Base-by-base conservation (phyloP, 768 basidiomycete genomes). In the Lentinula detonsa region DNA sequence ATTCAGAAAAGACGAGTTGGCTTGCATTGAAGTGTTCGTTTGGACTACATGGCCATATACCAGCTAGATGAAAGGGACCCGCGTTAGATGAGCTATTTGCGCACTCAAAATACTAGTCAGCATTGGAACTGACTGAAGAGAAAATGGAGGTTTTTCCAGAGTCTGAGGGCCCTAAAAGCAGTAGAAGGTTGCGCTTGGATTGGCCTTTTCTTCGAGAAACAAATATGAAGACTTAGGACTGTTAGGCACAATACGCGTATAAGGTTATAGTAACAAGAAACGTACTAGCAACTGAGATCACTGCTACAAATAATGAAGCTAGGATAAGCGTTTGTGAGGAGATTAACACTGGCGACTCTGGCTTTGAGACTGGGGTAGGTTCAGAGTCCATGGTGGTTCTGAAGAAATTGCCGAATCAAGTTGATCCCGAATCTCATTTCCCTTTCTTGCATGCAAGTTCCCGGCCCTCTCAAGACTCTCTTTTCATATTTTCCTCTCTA, bases 121-220 rank as follows among this genome's bases (percentile, higher is more conserved):
- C 57, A 34, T 62, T 28, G 54, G 3, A 33, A 79, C 86, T 65
- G 63, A 90, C 92, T 63, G 81, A 78, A 23, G 88, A 85, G 54
- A 92, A 69, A 42, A 93, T 85, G 18, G 90, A 79, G 1, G 92
- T 93, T 75, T 94, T 94, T 51, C 92, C 92, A 1, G 84, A 83
- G 71, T 92, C 90, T 5, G 86, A 79, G 42, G 86, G 77, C 2
- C 92, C 92, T 3, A 90, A 80, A n/a, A 94, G 75, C 4, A 94
- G 72, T n/a, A 94, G 67, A n/a, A 81, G 74, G 69, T 81, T 83
- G 28, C 87, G 85, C 68, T 73, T 75, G 1, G 80, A 71, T 46
- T 70, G 74, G 6, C 81, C 75, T 66, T 74, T 83, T 57, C 75
- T 74, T 63, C 73, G 74, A 49, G 69, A 75, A 21, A 82, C 71